Evolutionary conservation across 176 grass and related monocot genomes (phyloP).

Genomic region (Zea mays): DNA sequence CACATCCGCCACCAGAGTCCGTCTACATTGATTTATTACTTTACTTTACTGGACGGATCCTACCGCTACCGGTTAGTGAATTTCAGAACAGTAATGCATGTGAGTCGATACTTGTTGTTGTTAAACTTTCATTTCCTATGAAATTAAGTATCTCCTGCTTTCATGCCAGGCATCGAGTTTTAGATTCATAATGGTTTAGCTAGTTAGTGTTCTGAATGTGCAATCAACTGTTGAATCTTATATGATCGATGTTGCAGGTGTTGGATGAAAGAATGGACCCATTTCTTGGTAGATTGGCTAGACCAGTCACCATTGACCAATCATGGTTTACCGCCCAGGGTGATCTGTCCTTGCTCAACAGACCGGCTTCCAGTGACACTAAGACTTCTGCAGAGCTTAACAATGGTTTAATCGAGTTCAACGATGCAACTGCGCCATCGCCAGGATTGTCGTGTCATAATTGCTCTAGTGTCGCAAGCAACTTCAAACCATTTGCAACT

Average conservation of each 20-base stretch:
- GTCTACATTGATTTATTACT: neutral
- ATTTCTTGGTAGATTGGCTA: constrained; percentile 25
- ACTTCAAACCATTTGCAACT: constrained; percentile 34
- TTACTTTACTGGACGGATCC: neutral
- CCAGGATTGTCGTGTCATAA: neutral
- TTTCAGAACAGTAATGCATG: neutral
- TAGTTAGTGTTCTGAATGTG: constrained; percentile 4
- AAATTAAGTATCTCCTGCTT: neutral
- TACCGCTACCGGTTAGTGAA: neutral
- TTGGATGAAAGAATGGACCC: constrained; percentile 43
- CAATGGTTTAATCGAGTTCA: too few species aligned
- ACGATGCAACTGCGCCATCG: too few species aligned
- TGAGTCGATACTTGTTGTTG: neutral
- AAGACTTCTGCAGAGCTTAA: too few species aligned
- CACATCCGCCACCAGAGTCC: neutral
- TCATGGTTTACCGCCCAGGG: neutral
- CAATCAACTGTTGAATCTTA: neutral
- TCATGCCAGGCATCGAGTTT: neutral
- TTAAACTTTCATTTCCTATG: neutral
- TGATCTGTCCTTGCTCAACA: too few species aligned
- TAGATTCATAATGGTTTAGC: neutral
- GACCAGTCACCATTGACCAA: constrained; percentile 6
- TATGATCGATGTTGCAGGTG: constrained; percentile 31
- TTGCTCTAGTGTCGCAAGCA: constrained; percentile 16
- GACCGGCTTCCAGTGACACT: too few species aligned